Evolutionary conservation across 73 alveolate genomes (phyloP).

Genomic region (Blepharisma stoltei): DNA sequence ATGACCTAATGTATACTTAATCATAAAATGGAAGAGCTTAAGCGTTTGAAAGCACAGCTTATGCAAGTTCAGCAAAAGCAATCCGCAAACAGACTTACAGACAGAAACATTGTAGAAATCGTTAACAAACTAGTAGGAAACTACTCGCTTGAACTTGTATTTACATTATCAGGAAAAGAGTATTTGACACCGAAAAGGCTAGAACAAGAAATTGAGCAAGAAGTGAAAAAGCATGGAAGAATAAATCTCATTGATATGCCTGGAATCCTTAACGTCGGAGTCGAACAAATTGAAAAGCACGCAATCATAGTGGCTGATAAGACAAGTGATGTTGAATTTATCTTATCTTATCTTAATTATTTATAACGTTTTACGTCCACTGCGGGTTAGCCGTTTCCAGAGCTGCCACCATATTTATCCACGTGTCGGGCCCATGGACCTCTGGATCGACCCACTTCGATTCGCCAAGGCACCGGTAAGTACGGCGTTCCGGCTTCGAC

Average conservation of each 20-base stretch:
- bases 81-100: neutral
- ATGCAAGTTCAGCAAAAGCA: slow-evolving; percentile 14
- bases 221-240: slow-evolving; percentile 16
- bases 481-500: too few relatives aligned
- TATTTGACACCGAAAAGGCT: slow-evolving; percentile 24
- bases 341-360: too few relatives aligned
- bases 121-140: slow-evolving; percentile 8
- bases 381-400: too few relatives aligned
- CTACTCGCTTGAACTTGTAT: neutral
- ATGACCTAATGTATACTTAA: too few relatives aligned
- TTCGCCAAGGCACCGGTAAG: too few relatives aligned
- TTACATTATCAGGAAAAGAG: slow-evolving; percentile 3
- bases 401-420: too few relatives aligned
- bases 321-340: neutral
- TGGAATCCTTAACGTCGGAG: neutral
- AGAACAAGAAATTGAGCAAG: neutral
- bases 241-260: neutral
- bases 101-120: slow-evolving; percentile 12
- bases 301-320: neutral
- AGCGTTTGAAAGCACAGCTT: neutral
- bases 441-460: too few relatives aligned
- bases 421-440: too few relatives aligned
- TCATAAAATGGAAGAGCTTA: slow-evolving; percentile 1
- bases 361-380: too few relatives aligned
- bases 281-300: neutral